These are phyloP conservation scores for Aspergillus pseudonomiae DNA, from an alignment of 2,329 filamentous ascomycete genomes.

Conservation along the genomic window DNA sequence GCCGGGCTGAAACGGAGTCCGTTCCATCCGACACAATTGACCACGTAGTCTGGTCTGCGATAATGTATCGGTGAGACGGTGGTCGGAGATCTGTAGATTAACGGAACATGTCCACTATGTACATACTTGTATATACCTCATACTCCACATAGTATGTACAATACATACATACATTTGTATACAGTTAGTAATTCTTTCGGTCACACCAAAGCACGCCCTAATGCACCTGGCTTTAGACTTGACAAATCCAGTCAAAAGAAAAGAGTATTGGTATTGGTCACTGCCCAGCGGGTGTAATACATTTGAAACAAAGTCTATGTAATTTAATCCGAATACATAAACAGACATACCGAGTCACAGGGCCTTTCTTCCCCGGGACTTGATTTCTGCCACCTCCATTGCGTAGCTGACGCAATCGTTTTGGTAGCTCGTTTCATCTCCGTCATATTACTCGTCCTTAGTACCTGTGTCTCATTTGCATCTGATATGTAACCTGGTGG, in stretches of 20 bases:
- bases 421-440: too few species aligned
- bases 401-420: not conserved
- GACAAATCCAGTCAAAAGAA: not conserved
- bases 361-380: not conserved
- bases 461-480: not conserved
- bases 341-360: not conserved
- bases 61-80: not conserved
- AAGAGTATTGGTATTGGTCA: not conserved
- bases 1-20: constrained; percentile 4
- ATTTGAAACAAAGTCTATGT: not conserved
- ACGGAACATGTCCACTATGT: too few species aligned
- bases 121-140: too few species aligned
- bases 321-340: not conserved
- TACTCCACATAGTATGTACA: not conserved
- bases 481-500: not conserved
- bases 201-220: not conserved
- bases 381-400: not conserved
- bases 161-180: not conserved
- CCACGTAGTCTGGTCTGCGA: not conserved
- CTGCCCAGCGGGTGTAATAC: not conserved
- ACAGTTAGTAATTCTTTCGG: not conserved
- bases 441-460: too few species aligned
- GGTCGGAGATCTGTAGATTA: not conserved
- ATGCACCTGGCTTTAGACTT: not conserved
- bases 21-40: not conserved